Conservation (phyloP, 2,329 filamentous ascomycete species). For the Sporothrix globosa region DNA sequence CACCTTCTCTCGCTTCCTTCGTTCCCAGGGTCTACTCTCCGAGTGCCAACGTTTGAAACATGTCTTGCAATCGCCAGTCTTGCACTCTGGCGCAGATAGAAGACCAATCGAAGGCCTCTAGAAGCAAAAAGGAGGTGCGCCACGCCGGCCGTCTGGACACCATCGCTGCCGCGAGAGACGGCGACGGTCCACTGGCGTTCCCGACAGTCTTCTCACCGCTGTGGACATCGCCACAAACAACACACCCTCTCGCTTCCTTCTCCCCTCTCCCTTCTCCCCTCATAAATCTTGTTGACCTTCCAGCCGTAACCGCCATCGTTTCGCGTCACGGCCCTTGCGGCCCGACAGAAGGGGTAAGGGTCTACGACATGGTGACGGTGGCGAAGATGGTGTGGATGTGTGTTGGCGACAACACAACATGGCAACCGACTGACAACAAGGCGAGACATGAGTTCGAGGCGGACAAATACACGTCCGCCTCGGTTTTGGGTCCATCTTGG, state of each 20-base stretch:
- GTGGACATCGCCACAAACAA: constrained; percentile 16
- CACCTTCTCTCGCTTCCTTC: background rate
- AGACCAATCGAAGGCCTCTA: constrained; percentile 18
- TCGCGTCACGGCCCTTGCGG: constrained; percentile 24
- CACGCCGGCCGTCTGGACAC: background rate
- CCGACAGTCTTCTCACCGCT: background rate
- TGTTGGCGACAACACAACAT: background rate
- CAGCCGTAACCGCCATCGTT: background rate
- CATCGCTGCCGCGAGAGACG: background rate
- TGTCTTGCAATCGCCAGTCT: constrained; percentile 8
- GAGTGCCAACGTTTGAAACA: constrained; percentile 28
- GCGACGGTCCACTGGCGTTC: background rate
- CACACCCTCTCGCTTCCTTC: background rate
- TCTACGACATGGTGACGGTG: background rate
- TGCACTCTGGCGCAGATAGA: background rate
- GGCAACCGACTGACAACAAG: background rate
- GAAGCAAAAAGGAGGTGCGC: constrained; percentile 15
- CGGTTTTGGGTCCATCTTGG: background rate
- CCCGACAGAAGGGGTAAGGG: constrained; percentile 6
- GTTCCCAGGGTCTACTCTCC: constrained; percentile 11
- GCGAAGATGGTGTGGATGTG: background rate
- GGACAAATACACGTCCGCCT: background rate
- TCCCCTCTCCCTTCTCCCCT: background rate
- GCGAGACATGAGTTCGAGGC: background rate
- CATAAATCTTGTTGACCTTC: background rate